A percentile compares a stretch with the other conserved stretches of the same genome.
phyloP scores from a whole-genome alignment of 139 green algal genomes.

The Micractinium sp. region DNA sequence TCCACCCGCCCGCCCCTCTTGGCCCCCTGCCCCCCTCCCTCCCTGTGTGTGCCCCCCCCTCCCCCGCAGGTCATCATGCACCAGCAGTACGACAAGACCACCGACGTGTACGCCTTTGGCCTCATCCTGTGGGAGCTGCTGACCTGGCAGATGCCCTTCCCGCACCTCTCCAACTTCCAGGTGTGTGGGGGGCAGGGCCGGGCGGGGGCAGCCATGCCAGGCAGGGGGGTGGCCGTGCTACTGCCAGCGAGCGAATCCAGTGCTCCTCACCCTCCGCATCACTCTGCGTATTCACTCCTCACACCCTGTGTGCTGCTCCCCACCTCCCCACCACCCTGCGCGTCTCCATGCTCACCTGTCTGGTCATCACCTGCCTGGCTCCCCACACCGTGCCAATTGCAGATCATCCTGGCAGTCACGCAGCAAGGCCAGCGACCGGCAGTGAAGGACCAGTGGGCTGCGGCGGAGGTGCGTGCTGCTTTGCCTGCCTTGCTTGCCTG shows the following conservation, averaged over 20 bases:
- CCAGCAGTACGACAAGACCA: slow-evolving; percentile 47
- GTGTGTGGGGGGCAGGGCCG: too few relatives aligned
- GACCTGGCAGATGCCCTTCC: slow-evolving; percentile 87
- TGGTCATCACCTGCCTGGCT: neutral
- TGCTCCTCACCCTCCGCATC: too few relatives aligned
- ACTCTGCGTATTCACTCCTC: too few relatives aligned
- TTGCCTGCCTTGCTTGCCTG: too few relatives aligned
- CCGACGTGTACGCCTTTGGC: slow-evolving; percentile 53
- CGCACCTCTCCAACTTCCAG: slow-evolving; percentile 49
- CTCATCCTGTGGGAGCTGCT: slow-evolving; percentile 67
- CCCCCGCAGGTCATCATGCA: slow-evolving; percentile 25
- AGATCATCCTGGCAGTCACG: slow-evolving; percentile 49
- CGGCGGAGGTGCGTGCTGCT: neutral
- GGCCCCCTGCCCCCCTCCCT: neutral
- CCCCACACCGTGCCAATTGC: neutral
- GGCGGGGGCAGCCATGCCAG: too few relatives aligned
- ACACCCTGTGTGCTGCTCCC: too few relatives aligned
- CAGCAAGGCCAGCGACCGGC: slow-evolving; percentile 31
- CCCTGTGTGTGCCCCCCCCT: too few relatives aligned
- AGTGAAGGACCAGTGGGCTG: slow-evolving; percentile 17
- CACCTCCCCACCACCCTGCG: neutral
- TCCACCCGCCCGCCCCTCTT: neutral
- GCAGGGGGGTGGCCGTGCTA: too few relatives aligned
- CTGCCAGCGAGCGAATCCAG: too few relatives aligned
- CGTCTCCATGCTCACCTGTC: too few relatives aligned